Conservation (phyloP, 495 filamentous ascomycete species). For the Lophiotrema nucula region DNA sequence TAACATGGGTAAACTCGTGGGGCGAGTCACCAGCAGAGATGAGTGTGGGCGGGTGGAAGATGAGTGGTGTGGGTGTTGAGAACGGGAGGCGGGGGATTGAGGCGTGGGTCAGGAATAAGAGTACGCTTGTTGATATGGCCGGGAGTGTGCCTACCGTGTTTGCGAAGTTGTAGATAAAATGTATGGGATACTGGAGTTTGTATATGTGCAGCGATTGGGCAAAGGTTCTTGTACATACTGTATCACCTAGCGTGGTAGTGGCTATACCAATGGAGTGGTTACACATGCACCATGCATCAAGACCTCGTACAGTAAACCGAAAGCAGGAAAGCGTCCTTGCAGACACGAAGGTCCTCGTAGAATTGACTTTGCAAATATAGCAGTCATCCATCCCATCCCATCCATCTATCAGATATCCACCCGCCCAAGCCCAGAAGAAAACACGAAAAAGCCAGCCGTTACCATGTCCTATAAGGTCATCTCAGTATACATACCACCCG, state of each 20-base stretch:
- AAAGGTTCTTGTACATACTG: too few species aligned
- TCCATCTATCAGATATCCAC: not conserved
- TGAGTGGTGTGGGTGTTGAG: slow-evolving; percentile 67
- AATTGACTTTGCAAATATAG: too few species aligned
- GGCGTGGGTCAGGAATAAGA: slow-evolving; percentile 79
- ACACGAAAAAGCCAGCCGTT: too few species aligned
- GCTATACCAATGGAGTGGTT: too few species aligned
- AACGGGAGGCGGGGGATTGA: slow-evolving; percentile 70
- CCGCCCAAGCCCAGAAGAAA: too few species aligned
- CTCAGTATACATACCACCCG: too few species aligned
- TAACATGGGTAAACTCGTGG: slow-evolving; percentile 70
- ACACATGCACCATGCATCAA: too few species aligned
- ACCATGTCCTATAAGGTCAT: too few species aligned
- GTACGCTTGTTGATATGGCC: slow-evolving; percentile 76
- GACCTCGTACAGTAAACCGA: not conserved
- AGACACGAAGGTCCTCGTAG: too few species aligned
- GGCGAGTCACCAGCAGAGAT: slow-evolving; percentile 70
- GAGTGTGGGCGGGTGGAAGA: slow-evolving; percentile 72
- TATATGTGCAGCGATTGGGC: too few species aligned
- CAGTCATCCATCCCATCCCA: too few species aligned
- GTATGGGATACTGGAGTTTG: not conserved
- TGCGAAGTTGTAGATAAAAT: slow-evolving; percentile 48
- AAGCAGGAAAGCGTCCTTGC: not conserved
- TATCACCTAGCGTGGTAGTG: too few species aligned
- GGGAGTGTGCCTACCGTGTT: slow-evolving; percentile 67